Conservation (phyloP, 805 yeast genomes). For the Saturnispora sanitii region DNA sequence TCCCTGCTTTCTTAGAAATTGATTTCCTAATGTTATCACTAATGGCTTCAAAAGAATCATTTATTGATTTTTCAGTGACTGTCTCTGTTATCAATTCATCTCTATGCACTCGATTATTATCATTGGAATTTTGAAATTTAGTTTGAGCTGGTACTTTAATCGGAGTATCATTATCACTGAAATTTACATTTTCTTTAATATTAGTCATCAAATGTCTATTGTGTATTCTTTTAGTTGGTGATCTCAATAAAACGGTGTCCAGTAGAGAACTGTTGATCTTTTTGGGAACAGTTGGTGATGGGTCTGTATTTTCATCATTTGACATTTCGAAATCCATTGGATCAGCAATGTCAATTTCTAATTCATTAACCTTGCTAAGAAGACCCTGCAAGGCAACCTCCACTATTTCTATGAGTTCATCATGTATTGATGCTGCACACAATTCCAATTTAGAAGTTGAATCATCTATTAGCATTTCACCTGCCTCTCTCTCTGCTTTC, state of each 20-base stretch:
- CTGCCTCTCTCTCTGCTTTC: conserved; percentile 22
- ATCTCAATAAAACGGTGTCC: conserved; percentile 14
- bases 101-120: too few species aligned
- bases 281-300: background rate
- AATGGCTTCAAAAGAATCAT: conserved; percentile 25
- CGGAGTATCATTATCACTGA: too few species aligned
- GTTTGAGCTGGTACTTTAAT: too few species aligned
- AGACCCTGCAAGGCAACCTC: background rate
- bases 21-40: conserved; percentile 25
- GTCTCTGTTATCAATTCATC: background rate
- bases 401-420: background rate
- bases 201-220: conserved; percentile 16
- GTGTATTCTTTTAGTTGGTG: conserved; percentile 17
- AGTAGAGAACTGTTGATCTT: background rate
- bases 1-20: conserved; percentile 18
- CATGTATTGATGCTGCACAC: conserved; percentile 7
- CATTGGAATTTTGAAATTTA: background rate
- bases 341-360: too few species aligned
- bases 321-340: background rate
- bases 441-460: conserved; percentile 19
- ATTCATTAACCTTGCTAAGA: background rate
- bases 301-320: background rate
- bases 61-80: conserved; percentile 3
- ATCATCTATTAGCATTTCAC: conserved; percentile 19
- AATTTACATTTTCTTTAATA: conserved; percentile 13